phyloP scores from a whole-genome alignment of 2,329 filamentous ascomycete species.

The Epichloe aotearoae region DNA sequence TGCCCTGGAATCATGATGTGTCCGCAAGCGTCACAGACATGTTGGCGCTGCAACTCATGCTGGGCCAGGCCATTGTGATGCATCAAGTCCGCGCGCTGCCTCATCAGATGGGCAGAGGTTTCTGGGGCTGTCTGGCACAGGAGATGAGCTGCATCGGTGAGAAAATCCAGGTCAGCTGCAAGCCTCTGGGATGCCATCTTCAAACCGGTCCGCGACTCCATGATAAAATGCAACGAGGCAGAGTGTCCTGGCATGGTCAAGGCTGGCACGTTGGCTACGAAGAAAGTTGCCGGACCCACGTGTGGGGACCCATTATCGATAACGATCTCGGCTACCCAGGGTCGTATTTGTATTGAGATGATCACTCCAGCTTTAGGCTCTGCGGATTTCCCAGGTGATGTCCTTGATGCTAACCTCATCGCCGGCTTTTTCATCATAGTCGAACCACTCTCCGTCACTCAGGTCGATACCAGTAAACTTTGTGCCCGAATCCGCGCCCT shows the following conservation, averaged over 20 bases:
- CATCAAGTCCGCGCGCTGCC: slow-evolving; percentile 35
- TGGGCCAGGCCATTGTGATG: slow-evolving; percentile 30
- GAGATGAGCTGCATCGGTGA: slow-evolving; percentile 47
- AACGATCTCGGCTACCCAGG: background rate
- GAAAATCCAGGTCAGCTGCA: slow-evolving; percentile 23
- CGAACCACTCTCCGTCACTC: slow-evolving; percentile 88
- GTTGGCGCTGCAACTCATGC: slow-evolving; percentile 37
- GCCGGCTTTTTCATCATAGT: slow-evolving; percentile 87
- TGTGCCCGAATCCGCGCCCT: slow-evolving; percentile 65
- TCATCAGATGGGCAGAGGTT: slow-evolving; percentile 47
- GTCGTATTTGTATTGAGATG: background rate
- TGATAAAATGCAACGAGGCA: background rate
- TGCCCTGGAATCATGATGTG: slow-evolving; percentile 44
- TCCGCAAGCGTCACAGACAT: slow-evolving; percentile 46
- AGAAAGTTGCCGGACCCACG: background rate
- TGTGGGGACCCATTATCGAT: background rate
- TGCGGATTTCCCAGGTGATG: slow-evolving; percentile 70
- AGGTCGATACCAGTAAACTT: slow-evolving; percentile 76
- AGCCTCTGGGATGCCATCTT: slow-evolving; percentile 11
- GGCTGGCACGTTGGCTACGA: background rate
- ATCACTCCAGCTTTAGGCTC: slow-evolving; percentile 35
- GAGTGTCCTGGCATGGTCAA: background rate
- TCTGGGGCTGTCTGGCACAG: slow-evolving; percentile 38
- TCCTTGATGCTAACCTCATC: slow-evolving; percentile 91
- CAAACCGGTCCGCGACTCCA: background rate